phyloP scores from a whole-genome alignment of 805 yeast genomes.

The Cyberlindnera lachancei region DNA sequence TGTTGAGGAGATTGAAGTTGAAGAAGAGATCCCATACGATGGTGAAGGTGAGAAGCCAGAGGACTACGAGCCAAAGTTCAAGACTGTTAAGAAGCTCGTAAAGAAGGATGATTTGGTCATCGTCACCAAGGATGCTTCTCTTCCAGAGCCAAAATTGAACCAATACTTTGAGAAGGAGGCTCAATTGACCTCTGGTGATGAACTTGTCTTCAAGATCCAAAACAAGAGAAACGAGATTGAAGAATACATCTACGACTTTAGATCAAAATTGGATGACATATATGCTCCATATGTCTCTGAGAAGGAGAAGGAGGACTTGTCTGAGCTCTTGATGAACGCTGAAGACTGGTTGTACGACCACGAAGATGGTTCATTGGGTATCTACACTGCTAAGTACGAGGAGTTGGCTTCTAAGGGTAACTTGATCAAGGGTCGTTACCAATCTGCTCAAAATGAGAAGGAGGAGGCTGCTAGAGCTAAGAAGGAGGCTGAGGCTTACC shows the following conservation, averaged over 20 bases:
- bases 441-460: constrained; percentile 91
- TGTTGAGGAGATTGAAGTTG: constrained; percentile 81
- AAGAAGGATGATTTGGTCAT: constrained; percentile 77
- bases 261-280: constrained; percentile 93
- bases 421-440: constrained; percentile 90
- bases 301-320: constrained; percentile 77
- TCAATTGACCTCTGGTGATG: constrained; percentile 81
- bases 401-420: constrained; percentile 94
- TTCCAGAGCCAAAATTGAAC: constrained; percentile 48
- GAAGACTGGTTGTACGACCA: constrained; percentile 99
- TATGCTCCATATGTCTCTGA: constrained; percentile 84
- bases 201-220: constrained; percentile 96
- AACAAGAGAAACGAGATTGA: constrained; percentile 97
- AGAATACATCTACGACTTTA: constrained; percentile 95
- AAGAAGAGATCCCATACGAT: constrained; percentile 75
- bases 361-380: constrained; percentile 92
- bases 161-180: constrained; percentile 74
- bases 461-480: constrained; percentile 81
- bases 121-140: constrained; percentile 52
- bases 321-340: constrained; percentile 67
- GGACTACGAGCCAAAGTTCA: constrained; percentile 79
- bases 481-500: constrained; percentile 73
- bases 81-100: constrained; percentile 86
- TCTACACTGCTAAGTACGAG: constrained; percentile 95
- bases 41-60: constrained; percentile 69